Base-by-base conservation (phyloP, 441 rosid genomes). In the Gossypium schwendimanii region DNA sequence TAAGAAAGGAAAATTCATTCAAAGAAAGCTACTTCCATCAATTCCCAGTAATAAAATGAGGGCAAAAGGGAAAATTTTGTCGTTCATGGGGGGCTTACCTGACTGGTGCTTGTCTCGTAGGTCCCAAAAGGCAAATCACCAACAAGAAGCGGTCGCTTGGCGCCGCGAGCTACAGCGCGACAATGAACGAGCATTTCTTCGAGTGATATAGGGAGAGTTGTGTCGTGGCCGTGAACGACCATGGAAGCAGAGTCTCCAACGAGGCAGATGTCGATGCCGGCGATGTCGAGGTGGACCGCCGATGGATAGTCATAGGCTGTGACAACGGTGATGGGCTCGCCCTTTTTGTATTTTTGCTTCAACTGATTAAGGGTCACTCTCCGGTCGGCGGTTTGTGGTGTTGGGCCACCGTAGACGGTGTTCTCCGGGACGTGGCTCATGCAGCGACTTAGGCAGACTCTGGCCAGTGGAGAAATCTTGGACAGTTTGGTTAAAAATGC, bases 151-250 rank as follows among this genome's bases (percentile, higher is more conserved):
- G 97, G 95, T 47, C 79, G 72, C 53, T 75, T 88, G 60, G 97
- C 97, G 24, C 97, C 97, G 4, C 97, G 89, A 52, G 93, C 92
- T 9, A 90, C 98, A 31, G 97, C 80, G 39, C 98, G 89, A 81
- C 93, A 89, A 64, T 90, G 98, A 72, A 89, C 97, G 55, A 94
- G 97, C 95, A 94, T 94, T 76, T 94, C 97, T 0, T 92, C 97
- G 15, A 94, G 87, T 39, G 94, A 58, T 81, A 92, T 87, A 11
- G 97, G 44, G 59, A 50, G 71, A 9, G 60, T 94, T 21, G 96
- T 94, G 84, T 94, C 97, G 59, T 92, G 84, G 17, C 98, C 98
- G 78, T 92, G 98, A 69, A 94, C 93, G 26, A 92, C 98, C 98
- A 94, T 94, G 59, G 98, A 77, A 31, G 98, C 97, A 0, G 98